Evolutionary conservation across 78 protist species (phyloP).

Genomic region (Planoprotostelium fungivorum): DNA sequence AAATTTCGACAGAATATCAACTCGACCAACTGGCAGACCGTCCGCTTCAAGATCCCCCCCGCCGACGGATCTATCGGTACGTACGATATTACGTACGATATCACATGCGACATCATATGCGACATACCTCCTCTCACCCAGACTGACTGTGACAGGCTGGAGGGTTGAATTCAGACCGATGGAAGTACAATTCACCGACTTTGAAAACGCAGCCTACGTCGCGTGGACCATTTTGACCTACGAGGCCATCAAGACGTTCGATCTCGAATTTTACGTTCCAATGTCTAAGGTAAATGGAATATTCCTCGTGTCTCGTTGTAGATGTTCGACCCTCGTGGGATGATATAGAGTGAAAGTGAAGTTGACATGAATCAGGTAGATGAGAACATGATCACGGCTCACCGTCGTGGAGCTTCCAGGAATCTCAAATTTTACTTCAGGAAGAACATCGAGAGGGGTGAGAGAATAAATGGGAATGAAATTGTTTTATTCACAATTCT

Average conservation of each 20-base stretch:
- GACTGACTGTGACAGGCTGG: constrained; percentile 93
- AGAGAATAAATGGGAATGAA: background rate
- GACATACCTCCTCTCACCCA: background rate
- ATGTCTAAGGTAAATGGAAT: constrained; percentile 79
- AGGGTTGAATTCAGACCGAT: constrained; percentile 93
- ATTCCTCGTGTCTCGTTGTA: background rate
- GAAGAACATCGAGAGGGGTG: constrained; percentile 10
- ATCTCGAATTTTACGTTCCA: constrained; percentile 88
- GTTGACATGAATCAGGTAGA: constrained; percentile 58
- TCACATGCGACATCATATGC: background rate
- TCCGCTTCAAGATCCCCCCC: constrained; percentile 97
- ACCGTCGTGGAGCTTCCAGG: constrained; percentile 55
- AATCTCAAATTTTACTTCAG: constrained; percentile 72
- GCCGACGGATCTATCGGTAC: constrained; percentile 7
- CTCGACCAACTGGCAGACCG: constrained; percentile 96
- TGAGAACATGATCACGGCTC: constrained; percentile 85
- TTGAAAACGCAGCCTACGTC: constrained; percentile 95
- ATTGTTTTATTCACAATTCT: background rate
- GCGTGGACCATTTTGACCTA: constrained; percentile 67
- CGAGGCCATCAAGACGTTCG: constrained; percentile 68
- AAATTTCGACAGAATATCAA: constrained; percentile 58
- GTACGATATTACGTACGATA: too few species aligned
- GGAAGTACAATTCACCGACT: constrained; percentile 91
- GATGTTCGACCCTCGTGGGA: background rate
- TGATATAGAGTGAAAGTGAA: background rate